Base-by-base conservation (phyloP, 352 stramenopile genomes). In the Globisporangium spiculum region DNA sequence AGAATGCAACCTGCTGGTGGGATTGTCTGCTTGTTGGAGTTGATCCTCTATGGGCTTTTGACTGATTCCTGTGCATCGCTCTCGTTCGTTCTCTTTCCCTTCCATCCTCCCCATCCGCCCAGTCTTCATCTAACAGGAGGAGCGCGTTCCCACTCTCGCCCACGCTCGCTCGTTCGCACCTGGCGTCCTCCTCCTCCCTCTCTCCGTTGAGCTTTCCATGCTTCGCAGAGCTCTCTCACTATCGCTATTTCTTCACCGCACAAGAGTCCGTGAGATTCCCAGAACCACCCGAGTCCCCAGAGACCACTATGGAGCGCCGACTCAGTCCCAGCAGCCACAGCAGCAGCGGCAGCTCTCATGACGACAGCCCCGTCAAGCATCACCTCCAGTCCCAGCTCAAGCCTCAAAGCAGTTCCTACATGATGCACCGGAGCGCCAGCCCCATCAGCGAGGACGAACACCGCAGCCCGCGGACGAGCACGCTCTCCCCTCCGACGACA, bases 111-210 rank as follows among this genome's bases (percentile, higher is more conserved):
- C 60, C 60, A 64, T 52, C 38, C 41, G 36, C 32, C 58, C 58
- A 52, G 60, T 56, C 60, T 66, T 66, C 60, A 59, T 66, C 60
- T 66, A 66, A 66, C 60, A 66, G 50, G 60, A 55, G 60, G 60
- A 65, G 44, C 18, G 27, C 60, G 10, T 36, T 48, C 60, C 34
- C 60, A 57, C 38, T 65, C 56, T 52, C 18, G 18, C 44, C 44
- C 44, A 24, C 55, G 27, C n/a, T 38, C 60, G 60, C 60, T 66
- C 60, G 60, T 66, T 22, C 46, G 46, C 60, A 66, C n/a, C 20
- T 34, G 27, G 54, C 5, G 44, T 46, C 34, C 1, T 16, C 38
- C 38, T 22, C 48, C 12, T 27, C 22, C 12, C 20, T 12, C 48
- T 46, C 30, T 20, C 22, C 44, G 3, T 59, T 20, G 54, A 4